These are phyloP conservation scores for Fusarium stilboides DNA, from an alignment of 2,329 filamentous ascomycete genomes.

Conservation along the genomic window DNA sequence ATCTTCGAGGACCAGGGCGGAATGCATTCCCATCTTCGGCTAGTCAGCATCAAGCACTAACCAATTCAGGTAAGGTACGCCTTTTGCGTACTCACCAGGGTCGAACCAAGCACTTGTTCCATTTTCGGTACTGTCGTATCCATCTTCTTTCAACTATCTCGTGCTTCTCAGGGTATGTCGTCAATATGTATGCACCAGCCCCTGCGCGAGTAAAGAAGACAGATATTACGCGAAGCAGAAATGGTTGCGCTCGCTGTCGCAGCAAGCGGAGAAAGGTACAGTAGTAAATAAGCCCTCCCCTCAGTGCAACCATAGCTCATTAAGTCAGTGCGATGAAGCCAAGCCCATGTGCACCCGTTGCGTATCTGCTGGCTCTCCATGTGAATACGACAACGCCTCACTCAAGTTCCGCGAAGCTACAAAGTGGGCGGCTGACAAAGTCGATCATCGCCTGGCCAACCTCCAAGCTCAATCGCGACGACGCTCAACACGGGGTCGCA, in stretches of 20 bases:
- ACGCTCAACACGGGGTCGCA: background rate
- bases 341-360: background rate
- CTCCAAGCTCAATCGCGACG: background rate
- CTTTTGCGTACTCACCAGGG: too few species aligned
- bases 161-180: too few species aligned
- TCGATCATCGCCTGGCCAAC: background rate
- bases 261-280: constrained; percentile 1
- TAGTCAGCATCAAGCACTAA: too few species aligned
- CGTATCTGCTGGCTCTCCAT: background rate
- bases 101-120: too few species aligned
- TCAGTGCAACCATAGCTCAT: background rate
- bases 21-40: too few species aligned
- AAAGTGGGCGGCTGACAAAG: background rate
- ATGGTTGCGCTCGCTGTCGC: background rate
- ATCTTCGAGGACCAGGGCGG: too few species aligned
- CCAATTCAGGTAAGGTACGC: too few species aligned
- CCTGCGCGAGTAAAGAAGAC: constrained; percentile 1
- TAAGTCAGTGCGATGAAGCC: background rate
- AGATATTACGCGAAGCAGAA: constrained; percentile 1
- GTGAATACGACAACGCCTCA: background rate
- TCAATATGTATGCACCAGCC: background rate
- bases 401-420: background rate
- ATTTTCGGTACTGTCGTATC: too few species aligned
- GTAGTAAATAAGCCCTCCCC: background rate
- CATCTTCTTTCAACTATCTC: too few species aligned